Percentiles rank a stretch among this genome's conserved stretches.
These are phyloP conservation scores for Filobasidium uniguttulatum DNA, from an alignment of 1,284 basidiomycete species.

Conservation along the genomic window DNA sequence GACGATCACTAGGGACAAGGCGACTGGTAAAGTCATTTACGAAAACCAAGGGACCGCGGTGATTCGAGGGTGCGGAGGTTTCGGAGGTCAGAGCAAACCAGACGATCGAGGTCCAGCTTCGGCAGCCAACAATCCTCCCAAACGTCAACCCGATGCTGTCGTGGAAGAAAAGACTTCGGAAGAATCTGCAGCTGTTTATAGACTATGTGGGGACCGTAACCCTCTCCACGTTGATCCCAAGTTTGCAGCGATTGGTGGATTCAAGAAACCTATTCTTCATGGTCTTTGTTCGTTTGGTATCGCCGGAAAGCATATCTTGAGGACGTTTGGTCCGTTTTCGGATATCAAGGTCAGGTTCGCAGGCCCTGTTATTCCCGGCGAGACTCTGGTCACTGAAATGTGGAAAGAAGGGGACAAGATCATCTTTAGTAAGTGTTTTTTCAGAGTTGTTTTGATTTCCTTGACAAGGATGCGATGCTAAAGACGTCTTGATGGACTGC, in stretches of 20 bases:
- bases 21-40: conserved; percentile 66
- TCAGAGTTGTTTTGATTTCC: neutral
- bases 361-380: conserved; percentile 69
- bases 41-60: conserved; percentile 89
- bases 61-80: conserved; percentile 86
- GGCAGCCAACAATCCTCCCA: conserved; percentile 68
- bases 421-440: conserved; percentile 59
- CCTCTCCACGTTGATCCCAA: conserved; percentile 87
- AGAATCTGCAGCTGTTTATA: conserved; percentile 79
- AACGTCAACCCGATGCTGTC: conserved; percentile 67
- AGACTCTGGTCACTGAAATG: conserved; percentile 89
- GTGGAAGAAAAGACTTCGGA: conserved; percentile 70
- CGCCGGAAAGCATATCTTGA: conserved; percentile 81
- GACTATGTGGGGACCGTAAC: conserved; percentile 83
- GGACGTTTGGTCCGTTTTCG: conserved; percentile 69
- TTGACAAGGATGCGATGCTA: neutral
- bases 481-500: no score
- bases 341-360: conserved; percentile 89
- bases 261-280: conserved; percentile 66
- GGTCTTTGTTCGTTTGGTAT: conserved; percentile 88
- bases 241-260: conserved; percentile 88
- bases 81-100: conserved; percentile 79
- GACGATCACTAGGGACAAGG: conserved; percentile 65
- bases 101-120: conserved; percentile 81
- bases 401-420: conserved; percentile 93